phyloP scores from a whole-genome alignment of 352 stramenopile species.

The Pythium guiyangense region DNA sequence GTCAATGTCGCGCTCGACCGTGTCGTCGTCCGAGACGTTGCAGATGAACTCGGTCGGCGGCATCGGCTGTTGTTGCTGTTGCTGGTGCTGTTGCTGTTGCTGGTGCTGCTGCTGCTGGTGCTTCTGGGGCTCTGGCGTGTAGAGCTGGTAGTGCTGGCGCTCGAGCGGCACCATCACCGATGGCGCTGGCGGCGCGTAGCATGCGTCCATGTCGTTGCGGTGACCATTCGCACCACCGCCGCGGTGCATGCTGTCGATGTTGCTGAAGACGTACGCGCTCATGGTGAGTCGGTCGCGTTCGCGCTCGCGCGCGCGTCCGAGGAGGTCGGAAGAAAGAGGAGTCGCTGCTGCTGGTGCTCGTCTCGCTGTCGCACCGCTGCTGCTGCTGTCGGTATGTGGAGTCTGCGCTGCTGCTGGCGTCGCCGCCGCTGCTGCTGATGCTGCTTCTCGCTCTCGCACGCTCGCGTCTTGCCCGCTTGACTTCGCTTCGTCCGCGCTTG shows the following conservation, averaged over 20 bases:
- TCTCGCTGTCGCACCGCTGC: not conserved
- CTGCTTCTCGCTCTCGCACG: not conserved
- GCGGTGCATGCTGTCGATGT: conserved; percentile 4
- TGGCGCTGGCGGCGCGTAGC: not conserved
- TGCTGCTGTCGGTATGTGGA: no score
- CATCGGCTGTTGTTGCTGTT: conserved; percentile 7
- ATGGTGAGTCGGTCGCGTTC: conserved; percentile 1
- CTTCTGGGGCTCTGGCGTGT: not conserved
- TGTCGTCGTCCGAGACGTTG: conserved; percentile 60
- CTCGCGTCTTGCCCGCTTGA: not conserved
- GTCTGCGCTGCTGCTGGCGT: not conserved
- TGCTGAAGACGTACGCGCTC: conserved; percentile 19
- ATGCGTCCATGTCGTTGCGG: not conserved
- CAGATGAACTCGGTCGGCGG: conserved; percentile 26
- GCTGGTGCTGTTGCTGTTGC: no score
- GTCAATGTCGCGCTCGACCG: conserved; percentile 67
- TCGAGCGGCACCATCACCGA: conserved; percentile 10
- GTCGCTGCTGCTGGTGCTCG: conserved; percentile 1
- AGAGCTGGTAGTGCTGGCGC: conserved; percentile 2
- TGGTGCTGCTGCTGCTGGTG: conserved; percentile 2
- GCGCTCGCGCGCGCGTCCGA: not conserved
- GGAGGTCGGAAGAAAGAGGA: conserved; percentile 15
- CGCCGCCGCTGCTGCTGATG: no score
- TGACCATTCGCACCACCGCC: not conserved
- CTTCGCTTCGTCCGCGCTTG: not conserved